These are phyloP conservation scores for Penicillium sp. DNA, from an alignment of 2,329 filamentous ascomycete genomes.

Conservation along the genomic window DNA sequence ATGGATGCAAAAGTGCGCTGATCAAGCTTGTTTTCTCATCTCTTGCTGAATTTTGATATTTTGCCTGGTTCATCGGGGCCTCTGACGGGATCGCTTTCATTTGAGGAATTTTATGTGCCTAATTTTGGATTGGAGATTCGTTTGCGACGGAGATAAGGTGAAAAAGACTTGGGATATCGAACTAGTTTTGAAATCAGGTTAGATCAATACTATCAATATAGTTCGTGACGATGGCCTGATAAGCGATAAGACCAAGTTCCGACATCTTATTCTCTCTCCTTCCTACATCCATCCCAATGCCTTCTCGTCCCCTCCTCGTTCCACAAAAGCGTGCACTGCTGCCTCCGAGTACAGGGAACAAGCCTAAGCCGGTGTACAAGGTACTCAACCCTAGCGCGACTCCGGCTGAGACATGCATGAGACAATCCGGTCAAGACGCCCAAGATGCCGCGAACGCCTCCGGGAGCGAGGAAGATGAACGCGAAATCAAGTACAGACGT, in stretches of 20 bases:
- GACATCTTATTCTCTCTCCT: neutral
- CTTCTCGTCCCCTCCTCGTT: slow-evolving; percentile 22
- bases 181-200: neutral
- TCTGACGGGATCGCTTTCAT: slow-evolving; percentile 19
- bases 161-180: neutral
- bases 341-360: slow-evolving; percentile 3
- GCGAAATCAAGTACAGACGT: slow-evolving; percentile 1
- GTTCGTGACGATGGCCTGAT: neutral
- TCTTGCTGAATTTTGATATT: slow-evolving; percentile 16
- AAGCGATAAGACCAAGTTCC: neutral
- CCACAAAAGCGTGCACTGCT: slow-evolving; percentile 28
- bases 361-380: slow-evolving; percentile 5
- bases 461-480: neutral
- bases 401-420: slow-evolving; percentile 18
- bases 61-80: slow-evolving; percentile 7
- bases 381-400: slow-evolving; percentile 23
- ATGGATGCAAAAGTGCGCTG: slow-evolving; percentile 20
- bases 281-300: neutral
- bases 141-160: slow-evolving; percentile 27
- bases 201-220: neutral
- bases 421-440: slow-evolving; percentile 4
- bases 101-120: slow-evolving; percentile 24
- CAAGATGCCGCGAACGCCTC: neutral
- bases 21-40: slow-evolving; percentile 20
- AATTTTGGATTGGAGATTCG: slow-evolving; percentile 25